Evolutionary conservation across 768 basidiomycete genomes (phyloP).

Genomic region (Sporobolomyces phaffii): DNA sequence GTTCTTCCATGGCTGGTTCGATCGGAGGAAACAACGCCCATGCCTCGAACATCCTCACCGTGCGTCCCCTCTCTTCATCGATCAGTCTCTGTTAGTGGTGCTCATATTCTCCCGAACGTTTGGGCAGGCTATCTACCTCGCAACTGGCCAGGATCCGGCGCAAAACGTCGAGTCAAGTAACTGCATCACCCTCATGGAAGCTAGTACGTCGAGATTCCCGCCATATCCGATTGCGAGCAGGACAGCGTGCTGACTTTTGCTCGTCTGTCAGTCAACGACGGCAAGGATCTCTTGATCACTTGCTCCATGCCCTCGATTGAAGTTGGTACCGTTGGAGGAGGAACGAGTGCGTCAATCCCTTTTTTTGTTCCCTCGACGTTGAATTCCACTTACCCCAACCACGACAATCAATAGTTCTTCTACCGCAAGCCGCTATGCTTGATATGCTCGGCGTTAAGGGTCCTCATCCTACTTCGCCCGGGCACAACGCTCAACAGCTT

Average conservation of each 20-base stretch:
- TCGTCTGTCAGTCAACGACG: constrained; percentile 57
- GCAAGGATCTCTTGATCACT: constrained; percentile 83
- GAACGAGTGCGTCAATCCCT: constrained; percentile 54
- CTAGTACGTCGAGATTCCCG: constrained; percentile 59
- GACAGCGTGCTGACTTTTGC: neutral
- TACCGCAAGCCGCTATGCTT: constrained; percentile 80
- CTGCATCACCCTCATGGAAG: constrained; percentile 98
- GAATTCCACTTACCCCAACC: neutral
- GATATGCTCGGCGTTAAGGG: constrained; percentile 91
- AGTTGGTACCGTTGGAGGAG: constrained; percentile 95
- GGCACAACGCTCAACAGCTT: constrained; percentile 79
- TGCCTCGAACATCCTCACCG: constrained; percentile 89
- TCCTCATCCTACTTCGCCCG: constrained; percentile 77
- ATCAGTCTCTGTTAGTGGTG: too few species aligned
- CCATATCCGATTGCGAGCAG: neutral
- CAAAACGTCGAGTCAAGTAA: constrained; percentile 98
- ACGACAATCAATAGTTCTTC: constrained; percentile 54
- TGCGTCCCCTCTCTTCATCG: constrained; percentile 13
- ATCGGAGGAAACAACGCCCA: constrained; percentile 98
- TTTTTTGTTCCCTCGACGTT: neutral
- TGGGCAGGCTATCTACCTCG: constrained; percentile 69
- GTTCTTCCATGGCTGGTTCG: constrained; percentile 96
- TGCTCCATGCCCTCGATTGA: constrained; percentile 98
- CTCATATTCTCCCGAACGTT: too few species aligned
- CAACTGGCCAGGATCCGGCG: constrained; percentile 96